A percentile compares a stretch with the other conserved stretches of the same genome.
These are phyloP conservation scores for Neofusicoccum parvum DNA, from an alignment of 2,329 filamentous ascomycete genomes.

Conservation along the genomic window DNA sequence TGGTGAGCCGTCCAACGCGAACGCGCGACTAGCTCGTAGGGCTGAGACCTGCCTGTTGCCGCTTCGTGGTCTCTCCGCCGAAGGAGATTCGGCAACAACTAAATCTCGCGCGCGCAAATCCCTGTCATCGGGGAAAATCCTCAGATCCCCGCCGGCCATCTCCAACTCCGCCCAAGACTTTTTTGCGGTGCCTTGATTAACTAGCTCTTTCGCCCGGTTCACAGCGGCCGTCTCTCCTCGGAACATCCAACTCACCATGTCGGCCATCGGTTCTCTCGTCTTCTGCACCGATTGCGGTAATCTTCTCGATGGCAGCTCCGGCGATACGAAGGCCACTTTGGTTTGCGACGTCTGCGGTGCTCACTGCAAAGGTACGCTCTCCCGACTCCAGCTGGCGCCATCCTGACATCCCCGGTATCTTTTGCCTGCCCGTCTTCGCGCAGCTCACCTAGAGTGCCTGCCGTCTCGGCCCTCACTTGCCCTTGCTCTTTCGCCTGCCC, in stretches of 20 bases:
- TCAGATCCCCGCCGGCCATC: constrained; percentile 10
- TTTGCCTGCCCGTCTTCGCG: background rate
- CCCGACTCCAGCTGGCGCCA: too few relatives aligned
- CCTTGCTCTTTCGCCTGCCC: background rate
- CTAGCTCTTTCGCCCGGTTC: background rate
- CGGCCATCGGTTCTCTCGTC: constrained; percentile 84
- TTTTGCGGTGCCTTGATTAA: constrained; percentile 3
- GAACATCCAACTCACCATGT: constrained; percentile 58
- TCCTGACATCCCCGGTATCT: background rate
- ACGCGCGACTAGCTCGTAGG: constrained; percentile 14
- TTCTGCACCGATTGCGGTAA: constrained; percentile 95
- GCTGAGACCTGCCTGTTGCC: background rate
- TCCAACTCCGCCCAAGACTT: constrained; percentile 12
- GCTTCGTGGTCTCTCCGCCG: background rate
- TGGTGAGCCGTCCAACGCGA: constrained; percentile 1
- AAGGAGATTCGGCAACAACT: background rate
- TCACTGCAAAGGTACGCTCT: constrained; percentile 71
- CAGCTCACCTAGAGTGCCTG: background rate
- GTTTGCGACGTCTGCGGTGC: constrained; percentile 85
- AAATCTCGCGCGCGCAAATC: constrained; percentile 2
- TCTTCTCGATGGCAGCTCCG: constrained; percentile 78
- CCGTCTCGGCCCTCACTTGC: background rate
- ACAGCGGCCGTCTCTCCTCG: background rate
- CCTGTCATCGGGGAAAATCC: constrained; percentile 20
- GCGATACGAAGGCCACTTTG: constrained; percentile 73